phyloP scores from a whole-genome alignment of 495 filamentous ascomycete genomes.

The Cladorrhinum samala region DNA sequence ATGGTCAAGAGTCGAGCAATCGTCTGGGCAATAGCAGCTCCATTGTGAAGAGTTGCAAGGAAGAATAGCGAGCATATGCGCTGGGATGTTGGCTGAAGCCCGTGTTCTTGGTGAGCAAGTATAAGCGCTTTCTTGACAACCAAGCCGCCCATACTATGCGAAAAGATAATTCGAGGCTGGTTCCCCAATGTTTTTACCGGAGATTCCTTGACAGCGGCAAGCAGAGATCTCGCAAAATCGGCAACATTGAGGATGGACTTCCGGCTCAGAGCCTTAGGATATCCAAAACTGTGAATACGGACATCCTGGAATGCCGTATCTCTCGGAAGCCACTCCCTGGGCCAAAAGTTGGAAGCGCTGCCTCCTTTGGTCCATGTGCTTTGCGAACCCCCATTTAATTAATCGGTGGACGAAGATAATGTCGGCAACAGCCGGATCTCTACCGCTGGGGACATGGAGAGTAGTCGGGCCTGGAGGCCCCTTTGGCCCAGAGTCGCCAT shows the following conservation, averaged over 20 bases:
- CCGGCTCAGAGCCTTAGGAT: constrained; percentile 1
- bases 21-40: too few species aligned
- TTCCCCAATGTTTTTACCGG: constrained; percentile 12
- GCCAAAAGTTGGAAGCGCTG: constrained; percentile 19
- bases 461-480: constrained; percentile 27
- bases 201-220: constrained; percentile 30
- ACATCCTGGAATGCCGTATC: constrained; percentile 20
- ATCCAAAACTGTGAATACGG: constrained; percentile 24
- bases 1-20: too few species aligned
- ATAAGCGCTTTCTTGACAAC: constrained; percentile 41
- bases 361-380: constrained; percentile 18
- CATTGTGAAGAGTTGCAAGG: too few species aligned
- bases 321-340: constrained; percentile 21
- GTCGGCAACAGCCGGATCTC: constrained; percentile 22
- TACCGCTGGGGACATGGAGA: constrained; percentile 16
- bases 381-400: constrained; percentile 21
- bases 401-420: constrained; percentile 28
- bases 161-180: constrained; percentile 34
- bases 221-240: constrained; percentile 36
- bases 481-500: not conserved
- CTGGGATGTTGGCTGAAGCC: too few species aligned
- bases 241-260: constrained; percentile 30
- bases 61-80: too few species aligned
- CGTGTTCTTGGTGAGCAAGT: constrained; percentile 11
- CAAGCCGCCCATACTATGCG: constrained; percentile 46